A percentile compares a stretch with the other conserved stretches of the same genome.
Evolutionary conservation across 768 basidiomycete species (phyloP).

Genomic region (Thelephora ganbajun): DNA sequence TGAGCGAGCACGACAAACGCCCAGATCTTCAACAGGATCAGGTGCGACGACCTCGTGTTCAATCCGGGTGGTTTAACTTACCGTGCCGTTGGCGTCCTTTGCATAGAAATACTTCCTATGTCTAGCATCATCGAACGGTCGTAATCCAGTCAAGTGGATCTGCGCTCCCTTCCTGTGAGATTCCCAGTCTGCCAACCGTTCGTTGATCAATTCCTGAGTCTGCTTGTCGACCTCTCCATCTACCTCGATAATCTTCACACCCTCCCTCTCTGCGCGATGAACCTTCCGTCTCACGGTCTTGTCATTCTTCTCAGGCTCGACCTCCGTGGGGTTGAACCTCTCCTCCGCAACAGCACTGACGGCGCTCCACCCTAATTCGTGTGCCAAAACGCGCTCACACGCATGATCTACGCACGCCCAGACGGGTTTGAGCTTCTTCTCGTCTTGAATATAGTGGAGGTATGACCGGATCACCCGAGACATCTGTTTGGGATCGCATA

Average conservation of each 20-base stretch:
- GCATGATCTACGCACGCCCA: conserved; percentile 45
- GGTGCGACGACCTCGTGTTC: background rate
- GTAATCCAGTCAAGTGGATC: conserved; percentile 29
- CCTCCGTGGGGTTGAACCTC: conserved; percentile 27
- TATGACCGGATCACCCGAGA: conserved; percentile 33
- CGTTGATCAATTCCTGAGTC: conserved; percentile 31
- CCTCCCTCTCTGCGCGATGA: conserved; percentile 38
- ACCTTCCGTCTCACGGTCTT: conserved; percentile 53
- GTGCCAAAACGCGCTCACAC: conserved; percentile 35
- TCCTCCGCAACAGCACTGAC: conserved; percentile 55
- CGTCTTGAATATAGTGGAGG: conserved; percentile 24
- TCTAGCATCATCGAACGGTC: conserved; percentile 23
- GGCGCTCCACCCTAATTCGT: conserved; percentile 40
- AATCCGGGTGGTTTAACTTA: conserved; percentile 8
- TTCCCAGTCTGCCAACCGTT: conserved; percentile 44
- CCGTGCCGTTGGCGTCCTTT: conserved; percentile 21
- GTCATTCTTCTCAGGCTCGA: conserved; percentile 34
- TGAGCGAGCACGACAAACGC: conserved; percentile 27
- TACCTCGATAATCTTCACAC: conserved; percentile 35
- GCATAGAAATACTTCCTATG: conserved; percentile 29
- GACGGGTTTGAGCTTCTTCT: conserved; percentile 34
- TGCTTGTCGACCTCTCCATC: conserved; percentile 27
- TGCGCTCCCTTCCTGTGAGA: conserved; percentile 38
- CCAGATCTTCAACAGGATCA: conserved; percentile 13
- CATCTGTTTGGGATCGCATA: conserved; percentile 24